These are phyloP conservation scores for Tolypocladium capitatum DNA, from an alignment of 2,329 filamentous ascomycete genomes.

Conservation along the genomic window DNA sequence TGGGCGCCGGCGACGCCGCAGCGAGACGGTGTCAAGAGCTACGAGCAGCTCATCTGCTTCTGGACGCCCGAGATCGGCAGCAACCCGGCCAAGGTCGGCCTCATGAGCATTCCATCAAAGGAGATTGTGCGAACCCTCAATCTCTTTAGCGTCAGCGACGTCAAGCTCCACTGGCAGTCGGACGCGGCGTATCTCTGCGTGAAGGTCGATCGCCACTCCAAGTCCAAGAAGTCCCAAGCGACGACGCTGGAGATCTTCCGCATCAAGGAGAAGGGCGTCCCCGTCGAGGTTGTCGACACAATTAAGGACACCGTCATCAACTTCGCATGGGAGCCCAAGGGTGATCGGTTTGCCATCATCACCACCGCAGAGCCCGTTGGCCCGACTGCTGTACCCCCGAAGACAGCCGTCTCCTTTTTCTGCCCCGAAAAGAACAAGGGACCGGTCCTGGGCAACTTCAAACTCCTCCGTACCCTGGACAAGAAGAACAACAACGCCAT, in stretches of 20 bases:
- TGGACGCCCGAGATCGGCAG: slow-evolving; percentile 98
- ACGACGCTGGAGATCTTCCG: slow-evolving; percentile 99
- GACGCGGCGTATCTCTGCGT: slow-evolving; percentile 89
- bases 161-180: slow-evolving; percentile 97
- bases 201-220: slow-evolving; percentile 97
- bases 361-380: slow-evolving; percentile 75
- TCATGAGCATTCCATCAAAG: slow-evolving; percentile 95
- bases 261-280: slow-evolving; percentile 91
- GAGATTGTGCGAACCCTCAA: slow-evolving; percentile 89
- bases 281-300: slow-evolving; percentile 92
- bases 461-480: slow-evolving; percentile 84
- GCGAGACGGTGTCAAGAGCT: slow-evolving; percentile 74
- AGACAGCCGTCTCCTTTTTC: slow-evolving; percentile 93
- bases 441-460: slow-evolving; percentile 75
- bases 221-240: slow-evolving; percentile 95
- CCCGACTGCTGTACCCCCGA: slow-evolving; percentile 72
- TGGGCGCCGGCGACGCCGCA: slow-evolving; percentile 79
- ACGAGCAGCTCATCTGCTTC: slow-evolving; percentile 95
- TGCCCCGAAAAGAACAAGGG: slow-evolving; percentile 91
- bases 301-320: slow-evolving; percentile 99
- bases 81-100: slow-evolving; percentile 90
- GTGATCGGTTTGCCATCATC: slow-evolving; percentile 93
- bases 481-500: slow-evolving; percentile 99
- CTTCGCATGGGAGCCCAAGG: slow-evolving; percentile 98
- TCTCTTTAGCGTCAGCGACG: slow-evolving; percentile 94